Conservation (phyloP, 495 filamentous ascomycete genomes). For the Friedmanniomyces simplex region DNA sequence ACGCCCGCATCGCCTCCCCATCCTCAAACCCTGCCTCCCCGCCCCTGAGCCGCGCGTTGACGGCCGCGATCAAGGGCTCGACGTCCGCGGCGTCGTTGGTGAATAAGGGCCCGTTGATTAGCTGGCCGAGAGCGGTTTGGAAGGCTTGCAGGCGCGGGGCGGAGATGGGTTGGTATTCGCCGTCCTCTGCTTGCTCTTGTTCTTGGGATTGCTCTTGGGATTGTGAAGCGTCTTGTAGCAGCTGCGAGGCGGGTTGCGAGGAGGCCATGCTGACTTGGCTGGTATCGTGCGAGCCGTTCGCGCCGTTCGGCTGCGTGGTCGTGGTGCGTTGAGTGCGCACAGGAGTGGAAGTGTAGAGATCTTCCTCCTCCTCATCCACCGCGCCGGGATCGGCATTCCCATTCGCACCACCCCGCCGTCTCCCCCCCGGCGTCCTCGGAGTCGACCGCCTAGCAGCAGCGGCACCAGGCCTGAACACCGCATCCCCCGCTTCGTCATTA, state of each 20-base stretch:
- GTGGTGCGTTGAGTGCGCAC: constrained; percentile 36
- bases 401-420: constrained; percentile 1
- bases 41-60: constrained; percentile 59
- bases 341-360: constrained; percentile 48
- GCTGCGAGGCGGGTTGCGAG: constrained; percentile 56
- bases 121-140: constrained; percentile 64
- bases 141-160: constrained; percentile 59
- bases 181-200: constrained; percentile 34
- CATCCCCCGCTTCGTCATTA: constrained; percentile 40
- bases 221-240: constrained; percentile 45
- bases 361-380: constrained; percentile 44
- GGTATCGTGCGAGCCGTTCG: constrained; percentile 28
- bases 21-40: constrained; percentile 49
- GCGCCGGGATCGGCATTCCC: constrained; percentile 14
- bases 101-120: constrained; percentile 72
- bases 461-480: constrained; percentile 8
- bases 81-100: constrained; percentile 68
- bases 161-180: constrained; percentile 39
- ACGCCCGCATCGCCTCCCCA: constrained; percentile 62
- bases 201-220: constrained; percentile 37
- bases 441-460: constrained; percentile 2
- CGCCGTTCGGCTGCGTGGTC: constrained; percentile 31
- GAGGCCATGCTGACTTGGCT: constrained; percentile 59
- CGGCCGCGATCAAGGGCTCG: constrained; percentile 60
- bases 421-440: constrained; percentile 4